Evolutionary conservation across 2,329 filamentous ascomycete genomes (phyloP), one percentile per base, ranked within the genome.

Genomic region (Penicillium sp.): DNA sequence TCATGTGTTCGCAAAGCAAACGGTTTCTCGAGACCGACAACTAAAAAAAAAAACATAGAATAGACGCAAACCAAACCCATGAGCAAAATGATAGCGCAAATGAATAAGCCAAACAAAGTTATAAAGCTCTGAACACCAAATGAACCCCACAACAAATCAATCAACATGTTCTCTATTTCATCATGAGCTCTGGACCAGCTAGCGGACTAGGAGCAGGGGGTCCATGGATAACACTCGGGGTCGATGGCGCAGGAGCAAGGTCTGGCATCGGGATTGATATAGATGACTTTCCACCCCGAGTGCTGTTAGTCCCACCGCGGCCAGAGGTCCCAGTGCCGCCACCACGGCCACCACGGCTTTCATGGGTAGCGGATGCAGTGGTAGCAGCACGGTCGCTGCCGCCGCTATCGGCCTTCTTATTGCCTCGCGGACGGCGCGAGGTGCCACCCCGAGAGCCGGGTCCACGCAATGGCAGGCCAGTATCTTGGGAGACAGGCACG

Each of bases 401-500:
- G 69, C 88, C 86, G 69, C 88, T 85, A 68, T 91, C 90, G 71
- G 93, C 89, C 38, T 90, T 89, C 73, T 96, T 96, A 40, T 89
- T 94, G 65, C 91, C 88, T 42, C 93, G 87, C 51, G 91, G 90
- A 74, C 95, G 95, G 65, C 92, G 84, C 21, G 88, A 85, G 0
- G 88, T 82, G 45, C 90, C 89, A 51, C 90, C 90, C 42, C 91
- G 84, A 37, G 90, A 90, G n/a, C 89, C 88, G 10, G 88, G 86
- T 47, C 83, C 83, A 51, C 75, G 74, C 12, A 92, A 86, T 67
- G 89, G 86, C 60, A 89, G 88, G 67, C 91, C 90, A 69, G 95
- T 91, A 49, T 91, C 89, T 73, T 96, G 96, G 21, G 91, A 96
- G 66, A 94, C 89, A 42, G 93, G 87, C 51, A 92, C 90, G 73